Conservation (phyloP, 164 flowering plant genomes). For the Dillenia turbinata region DNA sequence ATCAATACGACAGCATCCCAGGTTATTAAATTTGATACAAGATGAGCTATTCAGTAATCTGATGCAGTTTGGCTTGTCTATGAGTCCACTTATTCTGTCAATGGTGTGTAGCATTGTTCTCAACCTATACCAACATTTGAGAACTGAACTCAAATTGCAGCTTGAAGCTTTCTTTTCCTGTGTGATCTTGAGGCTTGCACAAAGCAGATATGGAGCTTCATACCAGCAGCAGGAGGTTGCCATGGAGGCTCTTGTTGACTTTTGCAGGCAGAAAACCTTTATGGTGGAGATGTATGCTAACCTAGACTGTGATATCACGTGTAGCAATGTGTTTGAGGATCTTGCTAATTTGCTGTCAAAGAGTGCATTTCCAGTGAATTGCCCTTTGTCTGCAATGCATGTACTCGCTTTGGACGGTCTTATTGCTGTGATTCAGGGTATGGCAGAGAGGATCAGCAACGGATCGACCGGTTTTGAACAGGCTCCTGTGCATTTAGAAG, state of each 20-base stretch:
- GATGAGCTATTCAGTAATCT: constrained; percentile 6
- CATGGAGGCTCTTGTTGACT: constrained; percentile 9
- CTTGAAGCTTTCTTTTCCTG: constrained; percentile 4
- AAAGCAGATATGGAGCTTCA: no score
- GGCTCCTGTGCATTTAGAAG: not conserved
- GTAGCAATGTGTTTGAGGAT: constrained; percentile 1
- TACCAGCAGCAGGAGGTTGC: constrained; percentile 6
- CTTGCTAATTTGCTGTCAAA: constrained; percentile 2
- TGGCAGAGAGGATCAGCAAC: constrained; percentile 6
- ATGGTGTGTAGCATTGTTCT: constrained; percentile 2
- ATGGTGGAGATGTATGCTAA: constrained; percentile 8
- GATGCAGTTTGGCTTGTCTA: constrained; percentile 5
- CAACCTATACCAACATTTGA: constrained; percentile 4
- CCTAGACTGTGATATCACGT: constrained; percentile 3
- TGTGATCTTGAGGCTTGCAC: constrained; percentile 4
- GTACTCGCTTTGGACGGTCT: constrained; percentile 6
- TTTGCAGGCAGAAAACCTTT: constrained; percentile 1
- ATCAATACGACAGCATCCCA: not conserved
- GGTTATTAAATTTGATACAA: not conserved
- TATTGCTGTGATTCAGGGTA: constrained; percentile 7
- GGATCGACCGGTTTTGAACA: not conserved
- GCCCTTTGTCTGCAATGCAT: constrained; percentile 6
- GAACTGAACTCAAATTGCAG: constrained; percentile 1
- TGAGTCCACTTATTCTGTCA: constrained; percentile 2
- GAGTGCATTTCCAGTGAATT: constrained; percentile 4